Evolutionary conservation across 2,329 filamentous ascomycete species (phyloP), one percentile per base, ranked within the genome.

Genomic region (Nothophoma quercina): DNA sequence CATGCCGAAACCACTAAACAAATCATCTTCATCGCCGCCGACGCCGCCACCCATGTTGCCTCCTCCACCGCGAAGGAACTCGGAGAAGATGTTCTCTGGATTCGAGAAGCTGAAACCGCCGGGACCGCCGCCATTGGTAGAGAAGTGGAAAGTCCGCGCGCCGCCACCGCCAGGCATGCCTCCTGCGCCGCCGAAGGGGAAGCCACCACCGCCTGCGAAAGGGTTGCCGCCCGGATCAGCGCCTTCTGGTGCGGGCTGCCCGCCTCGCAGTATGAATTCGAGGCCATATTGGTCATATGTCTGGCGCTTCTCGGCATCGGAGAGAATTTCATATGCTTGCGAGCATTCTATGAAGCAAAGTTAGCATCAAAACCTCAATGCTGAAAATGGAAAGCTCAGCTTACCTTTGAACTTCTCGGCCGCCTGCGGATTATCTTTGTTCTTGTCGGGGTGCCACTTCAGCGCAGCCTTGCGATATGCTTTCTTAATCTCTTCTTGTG

Each of bases 361-460:
- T 72, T 45, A 70, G 62, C 45, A 55, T 51, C 1, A 33, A 26
- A 28, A 8, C 5, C 18, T 18, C 9, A 10, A n/a, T 15, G 41
- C 2, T 18, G 5, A 29, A 22, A 18, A 15, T 36, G 22, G 41
- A 15, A 25, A 18, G 15, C 36, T 16, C 36, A 25, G 33, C 65
- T 58, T 75, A 83, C 83, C 83, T 79, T 99, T 99, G 83, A 99
- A 99, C 77, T 93, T 97, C 74, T 98, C 95, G 55, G 86, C 82
- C 7, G 93, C 91, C 44, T 86, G 79, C 23, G 92, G 87, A 66
- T 93, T 92, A 78, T 96, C 88, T 76, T 93, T 93, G 83, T 98
- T 99, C 83, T 98, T 99, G 81, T 99, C 95, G 6, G 95, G 95
- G 72, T 99, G 95, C 78, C 87, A 93, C 79, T 93, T 96, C 73